Evolutionary conservation across 305 asterid species (phyloP), one percentile per base, ranked within the genome.

Genomic region (Fraxinus velutina): DNA sequence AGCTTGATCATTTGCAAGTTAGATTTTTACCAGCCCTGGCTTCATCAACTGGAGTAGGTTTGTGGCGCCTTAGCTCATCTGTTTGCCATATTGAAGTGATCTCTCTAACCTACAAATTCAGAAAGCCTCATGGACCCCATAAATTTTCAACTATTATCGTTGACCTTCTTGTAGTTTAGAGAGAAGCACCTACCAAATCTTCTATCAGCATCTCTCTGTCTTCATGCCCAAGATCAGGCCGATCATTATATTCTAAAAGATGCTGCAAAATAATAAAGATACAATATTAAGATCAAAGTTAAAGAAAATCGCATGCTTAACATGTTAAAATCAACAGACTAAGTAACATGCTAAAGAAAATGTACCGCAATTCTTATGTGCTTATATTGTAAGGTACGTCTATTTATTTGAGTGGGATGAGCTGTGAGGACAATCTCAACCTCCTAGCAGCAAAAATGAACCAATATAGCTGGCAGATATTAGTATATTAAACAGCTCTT

Each of bases 391-490:
- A 96, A 85, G 17, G 99, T 94, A 74, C 98, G 92, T 12, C 98
- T 92, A 80, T 94, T 94, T 78, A 96, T 96, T 86, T 96, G 98
- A 5, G 99, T 96, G 73, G 99, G 99, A 82, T 96, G 99, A 76
- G 99, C 99, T 75, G 99, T 96, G 85, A 96, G 97, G 81, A 96
- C 99, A 89, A 96, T 94, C 92, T 93, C 99, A 85, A 96, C 97
- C 81, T 83, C 97, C 99, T 96, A 52, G 92, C 72, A 70, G 71
- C 0, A 77, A 76, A 68, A 77, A n/a, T 32, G n/a, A 32, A 15
- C 52, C 81, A 84, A 55, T 78, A 78, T 64, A 79, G 42, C 73
- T 68, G 12, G 57, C 15, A 79, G 70, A 80, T 73, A 19, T 44
- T 73, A 85, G 66, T 32, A 3, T 3, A 74, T 5, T 36, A 17